Percentiles rank a stretch among this genome's conserved stretches.
phyloP scores from a whole-genome alignment of 257 asterid species.

The Jacaranda copaia region DNA sequence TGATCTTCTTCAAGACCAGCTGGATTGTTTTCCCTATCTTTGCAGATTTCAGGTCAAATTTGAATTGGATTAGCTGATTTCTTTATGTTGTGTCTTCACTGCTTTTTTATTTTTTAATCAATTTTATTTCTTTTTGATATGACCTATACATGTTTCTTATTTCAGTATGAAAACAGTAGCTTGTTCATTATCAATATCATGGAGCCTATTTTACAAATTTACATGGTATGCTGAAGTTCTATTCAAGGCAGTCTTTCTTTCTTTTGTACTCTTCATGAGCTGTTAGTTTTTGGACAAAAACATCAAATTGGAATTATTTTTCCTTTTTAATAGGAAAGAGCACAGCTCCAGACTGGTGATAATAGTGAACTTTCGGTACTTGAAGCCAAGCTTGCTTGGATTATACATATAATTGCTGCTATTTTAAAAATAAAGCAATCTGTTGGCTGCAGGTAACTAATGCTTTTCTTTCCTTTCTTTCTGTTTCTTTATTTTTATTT shows the following conservation, averaged over 20 bases:
- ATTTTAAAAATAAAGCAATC: constrained; percentile 79
- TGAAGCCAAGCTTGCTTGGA: constrained; percentile 96
- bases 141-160: constrained; percentile 40
- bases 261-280: constrained; percentile 16
- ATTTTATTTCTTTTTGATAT: constrained; percentile 24
- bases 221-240: constrained; percentile 65
- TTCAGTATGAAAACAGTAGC: constrained; percentile 96
- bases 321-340: constrained; percentile 67
- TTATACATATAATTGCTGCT: constrained; percentile 94
- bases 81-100: not conserved
- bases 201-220: constrained; percentile 91
- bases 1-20: constrained; percentile 98
- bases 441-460: constrained; percentile 74
- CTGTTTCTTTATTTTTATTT: too few species aligned
- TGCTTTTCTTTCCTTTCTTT: not conserved
- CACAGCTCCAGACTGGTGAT: constrained; percentile 78
- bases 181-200: constrained; percentile 75
- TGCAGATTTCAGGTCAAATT: constrained; percentile 89
- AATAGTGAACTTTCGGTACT: constrained; percentile 67
- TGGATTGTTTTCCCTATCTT: constrained; percentile 91
- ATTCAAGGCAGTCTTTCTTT: constrained; percentile 19
- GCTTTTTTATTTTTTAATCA: constrained; percentile 16
- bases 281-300: constrained; percentile 11
- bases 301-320: not conserved
- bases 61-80: constrained; percentile 19